phyloP scores from a whole-genome alignment of 495 filamentous ascomycete genomes.

The Xylaria castorea region DNA sequence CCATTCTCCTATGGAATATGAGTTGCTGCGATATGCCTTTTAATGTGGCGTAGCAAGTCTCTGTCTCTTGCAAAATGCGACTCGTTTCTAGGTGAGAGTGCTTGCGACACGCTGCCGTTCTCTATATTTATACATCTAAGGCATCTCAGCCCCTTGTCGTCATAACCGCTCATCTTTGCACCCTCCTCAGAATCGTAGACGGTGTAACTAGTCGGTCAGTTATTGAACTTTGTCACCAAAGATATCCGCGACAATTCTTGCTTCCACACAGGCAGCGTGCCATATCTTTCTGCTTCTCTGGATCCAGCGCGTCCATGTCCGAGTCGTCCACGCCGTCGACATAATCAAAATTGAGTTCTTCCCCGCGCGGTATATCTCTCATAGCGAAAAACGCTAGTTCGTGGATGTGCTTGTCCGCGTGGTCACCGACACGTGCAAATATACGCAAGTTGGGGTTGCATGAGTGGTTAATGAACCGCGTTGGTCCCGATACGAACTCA shows the following conservation, averaged over 20 bases:
- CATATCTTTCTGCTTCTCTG: slow-evolving; percentile 53
- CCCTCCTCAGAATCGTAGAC: neutral
- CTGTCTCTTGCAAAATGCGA: neutral
- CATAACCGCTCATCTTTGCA: neutral
- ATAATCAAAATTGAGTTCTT: slow-evolving; percentile 91
- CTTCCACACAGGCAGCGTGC: slow-evolving; percentile 73
- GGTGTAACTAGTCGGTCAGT: neutral
- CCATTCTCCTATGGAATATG: neutral
- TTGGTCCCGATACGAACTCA: slow-evolving; percentile 63
- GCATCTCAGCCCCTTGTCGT: neutral
- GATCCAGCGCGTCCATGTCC: slow-evolving; percentile 58
- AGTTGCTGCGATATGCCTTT: neutral
- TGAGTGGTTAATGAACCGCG: slow-evolving; percentile 77
- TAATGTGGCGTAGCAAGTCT: neutral
- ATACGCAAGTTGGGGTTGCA: slow-evolving; percentile 79
- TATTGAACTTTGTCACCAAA: slow-evolving; percentile 59
- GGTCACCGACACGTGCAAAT: slow-evolving; percentile 81
- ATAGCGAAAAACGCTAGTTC: slow-evolving; percentile 87
- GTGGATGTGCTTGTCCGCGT: slow-evolving; percentile 76
- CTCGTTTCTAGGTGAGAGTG: neutral
- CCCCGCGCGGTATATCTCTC: slow-evolving; percentile 67
- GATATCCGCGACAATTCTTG: slow-evolving; percentile 67
- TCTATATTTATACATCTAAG: neutral
- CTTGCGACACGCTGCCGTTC: neutral
- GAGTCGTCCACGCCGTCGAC: slow-evolving; percentile 60